Evolutionary conservation across 192 early-diverging fungal genomes (phyloP).

Genomic region (Umbelopsis isabellina): DNA sequence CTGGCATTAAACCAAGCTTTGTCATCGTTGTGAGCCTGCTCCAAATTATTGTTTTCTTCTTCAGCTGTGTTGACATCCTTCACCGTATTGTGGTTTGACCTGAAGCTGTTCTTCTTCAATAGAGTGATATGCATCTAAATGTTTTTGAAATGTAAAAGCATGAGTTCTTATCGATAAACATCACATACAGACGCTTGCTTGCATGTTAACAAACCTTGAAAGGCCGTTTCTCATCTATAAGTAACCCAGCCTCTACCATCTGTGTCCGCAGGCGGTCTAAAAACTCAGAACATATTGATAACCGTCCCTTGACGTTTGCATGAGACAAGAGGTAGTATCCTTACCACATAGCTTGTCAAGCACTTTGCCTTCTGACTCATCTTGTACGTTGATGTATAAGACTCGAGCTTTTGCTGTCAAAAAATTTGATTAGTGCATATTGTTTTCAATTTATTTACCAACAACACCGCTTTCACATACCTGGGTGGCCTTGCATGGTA

Average conservation of each 20-base stretch:
- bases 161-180: too few species aligned
- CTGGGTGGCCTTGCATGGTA: conserved; percentile 31
- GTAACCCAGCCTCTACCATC: conserved; percentile 27
- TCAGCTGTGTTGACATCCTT: background rate
- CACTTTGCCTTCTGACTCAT: conserved; percentile 28
- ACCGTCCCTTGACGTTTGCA: background rate
- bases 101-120: background rate
- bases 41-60: background rate
- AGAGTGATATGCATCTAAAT: conserved; percentile 14
- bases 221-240: conserved; percentile 30
- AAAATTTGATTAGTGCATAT: conserved; percentile 1
- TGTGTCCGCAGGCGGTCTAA: conserved; percentile 17
- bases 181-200: too few species aligned
- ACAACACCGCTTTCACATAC: conserved; percentile 10
- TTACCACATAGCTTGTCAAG: conserved; percentile 30
- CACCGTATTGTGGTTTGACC: background rate
- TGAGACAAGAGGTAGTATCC: background rate
- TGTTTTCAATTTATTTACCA: background rate
- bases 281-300: too few species aligned
- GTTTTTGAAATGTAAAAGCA: too few species aligned
- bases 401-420: conserved; percentile 29
- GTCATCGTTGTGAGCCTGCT: background rate
- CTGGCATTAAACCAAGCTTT: conserved; percentile 32
- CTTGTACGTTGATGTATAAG: conserved; percentile 32
- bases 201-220: conserved; percentile 21